Conservation (phyloP, 108 stramenopile genomes). For the Epithemia pelagica region DNA sequence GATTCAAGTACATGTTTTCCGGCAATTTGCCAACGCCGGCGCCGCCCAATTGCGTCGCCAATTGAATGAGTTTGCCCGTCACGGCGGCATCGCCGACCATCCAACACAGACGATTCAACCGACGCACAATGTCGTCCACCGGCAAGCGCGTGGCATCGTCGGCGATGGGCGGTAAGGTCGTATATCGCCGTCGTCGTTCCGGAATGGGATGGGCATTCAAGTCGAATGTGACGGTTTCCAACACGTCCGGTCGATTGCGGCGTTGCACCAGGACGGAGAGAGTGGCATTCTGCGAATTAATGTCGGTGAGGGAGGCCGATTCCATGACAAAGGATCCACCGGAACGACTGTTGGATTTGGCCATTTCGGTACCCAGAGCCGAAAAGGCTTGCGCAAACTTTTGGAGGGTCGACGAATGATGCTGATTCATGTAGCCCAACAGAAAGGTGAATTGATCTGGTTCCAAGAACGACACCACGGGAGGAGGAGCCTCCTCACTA, state of each 20-base stretch:
- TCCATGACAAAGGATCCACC: conserved; percentile 52
- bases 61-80: conserved; percentile 76
- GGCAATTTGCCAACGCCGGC: conserved; percentile 38
- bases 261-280: conserved; percentile 1
- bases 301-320: conserved; percentile 42
- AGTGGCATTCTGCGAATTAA: conserved; percentile 21
- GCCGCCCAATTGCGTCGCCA: conserved; percentile 72
- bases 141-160: conserved; percentile 21
- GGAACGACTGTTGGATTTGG: conserved; percentile 63
- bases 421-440: conserved; percentile 73
- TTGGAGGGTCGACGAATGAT: conserved; percentile 49
- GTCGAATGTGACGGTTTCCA: conserved; percentile 27
- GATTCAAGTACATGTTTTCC: conserved; percentile 75
- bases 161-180: conserved; percentile 30
- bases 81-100: conserved; percentile 55
- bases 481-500: too few species aligned
- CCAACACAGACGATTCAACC: conserved; percentile 61
- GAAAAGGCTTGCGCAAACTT: conserved; percentile 64
- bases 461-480: neutral
- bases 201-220: conserved; percentile 36
- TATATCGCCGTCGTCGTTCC: conserved; percentile 19
- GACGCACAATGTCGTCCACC: conserved; percentile 64
- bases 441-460: conserved; percentile 29
- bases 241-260: conserved; percentile 21
- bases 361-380: conserved; percentile 39